Conservation (phyloP, 176 grass and related monocot species). For the Bromus sterilis region DNA sequence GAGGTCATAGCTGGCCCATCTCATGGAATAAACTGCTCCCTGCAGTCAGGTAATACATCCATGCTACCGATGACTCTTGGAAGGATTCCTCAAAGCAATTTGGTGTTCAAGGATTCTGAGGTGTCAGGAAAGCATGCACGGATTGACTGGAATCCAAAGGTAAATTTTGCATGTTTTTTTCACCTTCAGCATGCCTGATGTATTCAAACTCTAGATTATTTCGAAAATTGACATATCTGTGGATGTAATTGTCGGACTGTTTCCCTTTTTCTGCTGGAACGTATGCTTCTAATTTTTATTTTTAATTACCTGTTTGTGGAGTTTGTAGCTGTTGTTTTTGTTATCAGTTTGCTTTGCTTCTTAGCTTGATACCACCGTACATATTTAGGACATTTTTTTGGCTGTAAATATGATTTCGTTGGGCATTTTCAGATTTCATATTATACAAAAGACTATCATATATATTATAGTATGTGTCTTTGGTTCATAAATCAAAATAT, state of each 20-base stretch:
- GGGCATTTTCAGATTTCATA: not conserved
- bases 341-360: not conserved
- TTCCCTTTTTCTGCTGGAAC: not conserved
- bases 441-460: not conserved
- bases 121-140: conserved; percentile 71
- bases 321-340: not conserved
- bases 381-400: not conserved
- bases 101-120: conserved; percentile 66
- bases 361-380: not conserved
- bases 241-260: not conserved
- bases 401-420: not conserved
- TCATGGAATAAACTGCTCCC: conserved; percentile 31
- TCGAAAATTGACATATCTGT: not conserved
- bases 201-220: not conserved
- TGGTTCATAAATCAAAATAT: conserved; percentile 2
- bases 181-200: not conserved
- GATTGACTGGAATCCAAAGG: conserved; percentile 59
- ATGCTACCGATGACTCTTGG: conserved; percentile 50
- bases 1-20: conserved; percentile 67
- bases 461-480: not conserved
- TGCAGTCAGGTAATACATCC: conserved; percentile 26
- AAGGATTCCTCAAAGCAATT: conserved; percentile 48
- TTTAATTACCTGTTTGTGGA: not conserved
- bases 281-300: not conserved
- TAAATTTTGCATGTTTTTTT: conserved; percentile 23